phyloP scores from a whole-genome alignment of 441 rosid genomes.

The Capsella rubella region DNA sequence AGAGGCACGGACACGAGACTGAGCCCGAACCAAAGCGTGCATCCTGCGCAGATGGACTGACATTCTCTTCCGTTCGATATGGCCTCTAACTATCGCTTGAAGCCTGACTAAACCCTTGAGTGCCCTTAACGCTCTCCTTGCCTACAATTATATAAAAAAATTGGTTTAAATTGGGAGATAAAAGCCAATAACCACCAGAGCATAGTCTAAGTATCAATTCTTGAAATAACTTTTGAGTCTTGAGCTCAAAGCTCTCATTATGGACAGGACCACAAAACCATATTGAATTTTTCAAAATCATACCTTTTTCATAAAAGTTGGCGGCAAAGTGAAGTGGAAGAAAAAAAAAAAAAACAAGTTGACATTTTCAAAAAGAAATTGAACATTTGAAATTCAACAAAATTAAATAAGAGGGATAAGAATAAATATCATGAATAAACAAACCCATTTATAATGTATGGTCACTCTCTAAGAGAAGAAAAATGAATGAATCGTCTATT shows the following conservation, averaged over 20 bases:
- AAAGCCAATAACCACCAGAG: not conserved
- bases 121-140: conserved; percentile 90
- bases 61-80: conserved; percentile 77
- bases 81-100: conserved; percentile 94
- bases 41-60: conserved; percentile 61
- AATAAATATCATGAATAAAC: conserved; percentile 19
- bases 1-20: conserved; percentile 71
- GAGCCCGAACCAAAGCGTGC: conserved; percentile 83
- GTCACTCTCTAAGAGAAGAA: conserved; percentile 38
- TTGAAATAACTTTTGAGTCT: not conserved
- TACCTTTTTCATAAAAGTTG: conserved; percentile 36
- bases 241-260: conserved; percentile 20
- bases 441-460: conserved; percentile 10
- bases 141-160: conserved; percentile 48
- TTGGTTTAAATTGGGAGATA: not conserved
- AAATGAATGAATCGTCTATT: conserved; percentile 33
- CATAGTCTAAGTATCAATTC: not conserved
- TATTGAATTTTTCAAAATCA: conserved; percentile 18
- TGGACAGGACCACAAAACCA: conserved; percentile 44
- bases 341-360: conserved; percentile 1
- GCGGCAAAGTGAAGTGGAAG: conserved; percentile 23
- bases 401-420: conserved; percentile 7
- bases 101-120: conserved; percentile 86
- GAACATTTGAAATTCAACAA: conserved; percentile 22
- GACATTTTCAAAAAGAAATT: conserved; percentile 14